Base-by-base conservation (phyloP, 768 basidiomycete species). In the Jaapia argillacea region DNA sequence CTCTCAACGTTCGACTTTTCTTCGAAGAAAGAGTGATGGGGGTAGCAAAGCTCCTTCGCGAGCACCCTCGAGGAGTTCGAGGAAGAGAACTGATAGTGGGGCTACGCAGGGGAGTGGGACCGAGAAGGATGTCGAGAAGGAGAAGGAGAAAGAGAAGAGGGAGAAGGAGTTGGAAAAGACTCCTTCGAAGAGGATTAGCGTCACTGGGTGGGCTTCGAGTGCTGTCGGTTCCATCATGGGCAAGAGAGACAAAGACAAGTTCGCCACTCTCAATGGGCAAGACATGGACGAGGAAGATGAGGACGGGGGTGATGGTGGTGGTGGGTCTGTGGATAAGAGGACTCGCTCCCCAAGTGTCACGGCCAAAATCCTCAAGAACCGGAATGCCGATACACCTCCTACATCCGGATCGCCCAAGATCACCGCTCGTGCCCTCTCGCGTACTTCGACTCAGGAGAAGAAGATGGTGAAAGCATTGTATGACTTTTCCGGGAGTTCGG, bases 401-500 rank as follows among this genome's bases (percentile, higher is more conserved):
- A n/a, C n/a, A n/a, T n/a, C n/a, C n/a, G n/a, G n/a, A n/a, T n/a
- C n/a, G n/a, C 31, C 31, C 31, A 10, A 16, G 10, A 37, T 43
- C 13, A 14, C 44, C n/a, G n/a, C 31, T 3, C 43, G 45, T 14
- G 16, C 41, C 14, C 33, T 43, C 10, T 45, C 43, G 35, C 7
- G 21, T 36, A 24, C 49, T 5, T 22, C 14, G 43, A 45, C 10
- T 23, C 48, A 50, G 25, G 42, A 43, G 27, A 45, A 45, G 37
- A 67, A 62, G 39, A 40, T 75, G 10, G 82, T 85, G 41, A 72
- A 77, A 36, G 89, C 87, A 0, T 53, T 85, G 50, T 78, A 83
- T 55, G 83, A 85, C 58, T 93, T 89, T 58, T 60, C 65, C 0
- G 85, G 79, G 2, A 79, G 79, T 2, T 64, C 75, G 2, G 90